phyloP scores from a whole-genome alignment of 306 rosid species.

The Citrullus mucosospermus region DNA sequence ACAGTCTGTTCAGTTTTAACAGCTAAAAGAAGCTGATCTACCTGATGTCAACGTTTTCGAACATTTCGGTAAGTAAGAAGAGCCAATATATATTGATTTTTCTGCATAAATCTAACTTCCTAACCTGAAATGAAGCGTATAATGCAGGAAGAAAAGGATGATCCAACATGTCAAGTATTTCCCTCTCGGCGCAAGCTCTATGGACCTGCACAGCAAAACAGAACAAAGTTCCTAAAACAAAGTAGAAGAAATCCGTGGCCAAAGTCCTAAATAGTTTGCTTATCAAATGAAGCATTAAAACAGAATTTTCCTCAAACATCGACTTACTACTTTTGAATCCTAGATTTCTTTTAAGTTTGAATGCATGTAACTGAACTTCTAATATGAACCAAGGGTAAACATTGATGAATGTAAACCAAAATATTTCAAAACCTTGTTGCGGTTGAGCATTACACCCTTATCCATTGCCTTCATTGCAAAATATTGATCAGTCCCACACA shows the following conservation, averaged over 20 bases:
- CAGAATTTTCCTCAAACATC: not conserved
- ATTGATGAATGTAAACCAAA: not conserved
- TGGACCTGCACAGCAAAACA: slow-evolving; percentile 55
- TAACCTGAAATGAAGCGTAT: slow-evolving; percentile 96
- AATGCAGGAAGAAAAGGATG: slow-evolving; percentile 95
- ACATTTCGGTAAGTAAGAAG: not conserved
- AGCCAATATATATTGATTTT: not conserved
- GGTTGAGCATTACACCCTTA: slow-evolving; percentile 75
- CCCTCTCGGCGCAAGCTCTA: slow-evolving; percentile 95
- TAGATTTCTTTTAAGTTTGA: too few species aligned
- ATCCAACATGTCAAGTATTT: slow-evolving; percentile 91
- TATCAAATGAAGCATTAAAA: not conserved
- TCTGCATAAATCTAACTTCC: slow-evolving; percentile 3
- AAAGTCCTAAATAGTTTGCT: not conserved
- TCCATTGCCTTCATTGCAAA: slow-evolving; percentile 99
- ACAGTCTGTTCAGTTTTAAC: not conserved
- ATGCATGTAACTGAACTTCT: not conserved
- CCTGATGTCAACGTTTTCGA: not conserved
- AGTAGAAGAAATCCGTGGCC: slow-evolving; percentile 4
- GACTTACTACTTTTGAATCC: too few species aligned
- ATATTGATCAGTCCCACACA: slow-evolving; percentile 51
- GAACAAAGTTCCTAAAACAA: not conserved
- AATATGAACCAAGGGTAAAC: not conserved
- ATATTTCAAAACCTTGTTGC: slow-evolving; percentile 58
- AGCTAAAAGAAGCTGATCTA: not conserved